Conservation (phyloP, 2,329 filamentous ascomycete genomes). For the Diplodia mutila region DNA sequence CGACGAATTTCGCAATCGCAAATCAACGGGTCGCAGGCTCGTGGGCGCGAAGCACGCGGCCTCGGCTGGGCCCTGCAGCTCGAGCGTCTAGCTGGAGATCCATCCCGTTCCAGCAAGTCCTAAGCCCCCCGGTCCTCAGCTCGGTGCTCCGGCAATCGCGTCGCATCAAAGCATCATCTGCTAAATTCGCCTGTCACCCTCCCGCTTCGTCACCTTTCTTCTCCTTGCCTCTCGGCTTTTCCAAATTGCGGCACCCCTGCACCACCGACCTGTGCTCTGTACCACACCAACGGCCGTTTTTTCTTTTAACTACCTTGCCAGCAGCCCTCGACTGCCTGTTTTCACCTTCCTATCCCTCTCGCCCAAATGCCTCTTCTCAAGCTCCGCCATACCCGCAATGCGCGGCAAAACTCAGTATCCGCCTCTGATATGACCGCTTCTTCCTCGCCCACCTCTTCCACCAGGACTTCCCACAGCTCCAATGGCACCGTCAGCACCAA, state of each 20-base stretch:
- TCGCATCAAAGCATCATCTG: neutral
- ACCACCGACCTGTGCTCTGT: neutral
- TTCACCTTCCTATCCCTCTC: neutral
- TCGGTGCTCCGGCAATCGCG: neutral
- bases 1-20: slow-evolving; percentile 2
- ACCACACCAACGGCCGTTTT: neutral
- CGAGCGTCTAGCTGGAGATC: neutral
- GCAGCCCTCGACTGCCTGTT: neutral
- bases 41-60: slow-evolving; percentile 1
- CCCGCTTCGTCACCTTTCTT: neutral
- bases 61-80: slow-evolving; percentile 2
- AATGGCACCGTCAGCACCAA: slow-evolving; percentile 18
- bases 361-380: slow-evolving; percentile 8
- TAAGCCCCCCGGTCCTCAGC: neutral
- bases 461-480: slow-evolving; percentile 10
- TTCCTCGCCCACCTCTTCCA: slow-evolving; percentile 5
- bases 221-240: neutral
- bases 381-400: neutral
- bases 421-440: slow-evolving; percentile 3
- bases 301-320: neutral
- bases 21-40: neutral
- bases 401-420: neutral
- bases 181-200: neutral
- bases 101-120: slow-evolving; percentile 19
- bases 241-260: neutral